Percentiles rank a stretch among this genome's conserved stretches.
Evolutionary conservation across 2,329 filamentous ascomycete species (phyloP).

Genomic region (Neofusicoccum parvum): DNA sequence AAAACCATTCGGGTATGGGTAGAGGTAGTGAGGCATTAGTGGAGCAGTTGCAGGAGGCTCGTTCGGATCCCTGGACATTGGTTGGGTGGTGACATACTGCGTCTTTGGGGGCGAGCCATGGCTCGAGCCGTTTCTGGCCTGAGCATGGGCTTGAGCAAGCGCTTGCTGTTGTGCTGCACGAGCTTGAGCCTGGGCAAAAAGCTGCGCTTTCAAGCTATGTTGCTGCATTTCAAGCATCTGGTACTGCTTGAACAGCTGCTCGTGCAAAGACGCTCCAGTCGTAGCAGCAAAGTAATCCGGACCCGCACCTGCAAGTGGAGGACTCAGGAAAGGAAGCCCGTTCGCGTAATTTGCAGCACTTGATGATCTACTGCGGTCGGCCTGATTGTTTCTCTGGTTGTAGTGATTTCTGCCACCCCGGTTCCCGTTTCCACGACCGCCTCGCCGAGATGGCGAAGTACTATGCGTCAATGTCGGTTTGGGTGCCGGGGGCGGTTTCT

Average conservation of each 20-base stretch:
- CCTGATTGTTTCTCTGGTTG: constrained; percentile 51
- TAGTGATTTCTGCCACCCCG: constrained; percentile 51
- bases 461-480: constrained; percentile 58
- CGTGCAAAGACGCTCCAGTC: constrained; percentile 48
- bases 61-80: neutral
- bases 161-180: constrained; percentile 33
- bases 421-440: constrained; percentile 48
- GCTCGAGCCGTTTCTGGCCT: constrained; percentile 20
- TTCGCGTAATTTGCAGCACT: constrained; percentile 54
- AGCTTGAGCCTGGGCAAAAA: constrained; percentile 36
- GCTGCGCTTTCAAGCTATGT: constrained; percentile 38
- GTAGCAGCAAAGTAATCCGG: constrained; percentile 48
- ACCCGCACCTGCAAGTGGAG: constrained; percentile 41
- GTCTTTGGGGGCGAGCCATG: constrained; percentile 18
- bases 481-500: constrained; percentile 53
- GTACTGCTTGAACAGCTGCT: constrained; percentile 53
- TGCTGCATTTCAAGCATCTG: constrained; percentile 49
- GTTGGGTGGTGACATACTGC: constrained; percentile 17
- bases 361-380: constrained; percentile 58
- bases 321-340: constrained; percentile 44
- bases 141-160: constrained; percentile 32
- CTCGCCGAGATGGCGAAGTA: constrained; percentile 50
- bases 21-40: constrained; percentile 44
- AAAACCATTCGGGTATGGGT: constrained; percentile 50
- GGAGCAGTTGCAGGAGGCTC: constrained; percentile 30